Conservation (phyloP, 257 asterid species). For the Sherardia arvensis region DNA sequence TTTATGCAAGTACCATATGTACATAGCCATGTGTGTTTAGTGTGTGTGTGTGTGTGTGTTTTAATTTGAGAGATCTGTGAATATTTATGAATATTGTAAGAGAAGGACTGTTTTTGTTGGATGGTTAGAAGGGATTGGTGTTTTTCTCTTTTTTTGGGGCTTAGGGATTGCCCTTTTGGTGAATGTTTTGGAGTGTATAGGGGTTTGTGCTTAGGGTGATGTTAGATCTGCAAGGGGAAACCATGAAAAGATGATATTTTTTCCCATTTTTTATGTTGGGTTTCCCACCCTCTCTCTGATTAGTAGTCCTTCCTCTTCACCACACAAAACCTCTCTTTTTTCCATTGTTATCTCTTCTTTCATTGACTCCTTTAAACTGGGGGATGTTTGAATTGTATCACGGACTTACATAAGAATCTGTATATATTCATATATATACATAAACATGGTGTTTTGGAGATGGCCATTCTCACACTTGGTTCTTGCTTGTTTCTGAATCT, state of each 20-base stretch:
- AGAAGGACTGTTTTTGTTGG: conserved; percentile 22
- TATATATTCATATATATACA: background rate
- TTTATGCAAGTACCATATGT: background rate
- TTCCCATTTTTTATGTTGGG: conserved; percentile 47
- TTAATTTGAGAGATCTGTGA: conserved; percentile 27
- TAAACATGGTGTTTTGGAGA: background rate
- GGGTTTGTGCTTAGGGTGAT: conserved; percentile 57
- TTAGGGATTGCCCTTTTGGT: conserved; percentile 57
- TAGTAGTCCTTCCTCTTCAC: conserved; percentile 20
- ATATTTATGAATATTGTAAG: background rate
- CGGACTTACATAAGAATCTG: background rate
- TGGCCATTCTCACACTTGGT: background rate
- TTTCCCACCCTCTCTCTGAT: conserved; percentile 25
- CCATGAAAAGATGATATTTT: conserved; percentile 62
- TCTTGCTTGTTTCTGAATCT: background rate
- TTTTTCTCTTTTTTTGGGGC: conserved; percentile 20
- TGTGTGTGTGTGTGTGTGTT: background rate
- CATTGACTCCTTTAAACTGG: conserved; percentile 6
- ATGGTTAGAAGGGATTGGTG: conserved; percentile 7
- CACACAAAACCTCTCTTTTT: conserved; percentile 9
- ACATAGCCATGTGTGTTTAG: background rate
- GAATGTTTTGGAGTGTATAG: conserved; percentile 60
- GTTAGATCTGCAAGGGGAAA: conserved; percentile 99
- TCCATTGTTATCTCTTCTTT: conserved; percentile 16
- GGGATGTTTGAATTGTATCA: conserved; percentile 4